These are phyloP conservation scores for Globisporangium spinosum DNA, from an alignment of 352 stramenopile genomes.

Conservation along the genomic window DNA sequence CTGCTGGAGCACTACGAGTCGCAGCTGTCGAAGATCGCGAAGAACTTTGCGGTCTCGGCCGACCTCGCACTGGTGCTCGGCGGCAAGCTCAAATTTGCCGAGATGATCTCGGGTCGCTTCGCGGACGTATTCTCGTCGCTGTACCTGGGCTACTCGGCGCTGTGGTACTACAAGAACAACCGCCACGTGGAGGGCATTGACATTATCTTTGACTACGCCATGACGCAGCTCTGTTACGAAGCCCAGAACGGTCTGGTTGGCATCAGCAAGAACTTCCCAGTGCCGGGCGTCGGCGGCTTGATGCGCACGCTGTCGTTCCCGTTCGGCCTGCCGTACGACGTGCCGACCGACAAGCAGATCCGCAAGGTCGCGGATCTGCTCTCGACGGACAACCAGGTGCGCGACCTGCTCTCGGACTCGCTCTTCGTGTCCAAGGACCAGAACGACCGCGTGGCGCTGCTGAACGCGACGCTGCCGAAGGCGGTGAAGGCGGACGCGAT, in stretches of 20 bases:
- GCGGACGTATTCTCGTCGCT: conserved; percentile 96
- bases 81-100: conserved; percentile 97
- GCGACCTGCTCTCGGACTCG: conserved; percentile 60
- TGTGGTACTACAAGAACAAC: conserved; percentile 96
- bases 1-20: conserved; percentile 95
- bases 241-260: conserved; percentile 94
- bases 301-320: conserved; percentile 96
- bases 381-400: conserved; percentile 68
- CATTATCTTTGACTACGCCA: conserved; percentile 95
- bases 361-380: conserved; percentile 71
- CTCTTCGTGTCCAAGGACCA: conserved; percentile 76
- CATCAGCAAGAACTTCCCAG: conserved; percentile 96
- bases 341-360: conserved; percentile 87
- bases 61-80: conserved; percentile 96
- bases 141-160: conserved; percentile 96
- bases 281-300: conserved; percentile 85
- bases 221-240: conserved; percentile 94
- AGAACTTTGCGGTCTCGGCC: conserved; percentile 96
- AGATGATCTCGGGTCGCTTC: conserved; percentile 96
- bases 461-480: conserved; percentile 79
- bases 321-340: conserved; percentile 90
- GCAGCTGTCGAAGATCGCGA: conserved; percentile 94
- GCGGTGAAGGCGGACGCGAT: conserved; percentile 92
- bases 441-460: conserved; percentile 58
- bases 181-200: conserved; percentile 93